Conservation (phyloP, 345 rosid genomes). For the Eucalyptus globulus region DNA sequence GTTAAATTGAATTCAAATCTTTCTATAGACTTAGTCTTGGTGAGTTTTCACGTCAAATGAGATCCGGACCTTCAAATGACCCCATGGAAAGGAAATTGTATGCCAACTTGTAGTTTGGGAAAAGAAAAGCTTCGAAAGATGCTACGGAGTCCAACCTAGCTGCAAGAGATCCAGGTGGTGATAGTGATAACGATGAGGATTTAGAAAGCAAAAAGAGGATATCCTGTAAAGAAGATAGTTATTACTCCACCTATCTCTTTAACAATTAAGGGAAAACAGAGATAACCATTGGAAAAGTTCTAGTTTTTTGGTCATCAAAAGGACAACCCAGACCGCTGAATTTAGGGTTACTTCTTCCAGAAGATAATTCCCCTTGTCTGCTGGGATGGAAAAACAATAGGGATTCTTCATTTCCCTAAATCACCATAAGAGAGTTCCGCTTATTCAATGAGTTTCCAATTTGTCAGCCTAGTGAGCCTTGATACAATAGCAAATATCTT, state of each 20-base stretch:
- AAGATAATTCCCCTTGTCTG: no score
- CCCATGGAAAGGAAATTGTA: neutral
- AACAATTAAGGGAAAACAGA: neutral
- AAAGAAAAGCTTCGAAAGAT: neutral
- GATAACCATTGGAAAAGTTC: neutral
- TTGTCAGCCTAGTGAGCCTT: no score
- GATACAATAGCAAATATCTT: no score
- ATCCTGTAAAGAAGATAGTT: constrained; percentile 15
- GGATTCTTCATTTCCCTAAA: no score
- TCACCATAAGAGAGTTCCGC: no score
- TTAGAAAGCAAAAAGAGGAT: constrained; percentile 20
- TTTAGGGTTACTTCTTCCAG: no score
- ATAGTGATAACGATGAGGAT: neutral
- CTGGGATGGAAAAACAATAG: no score
- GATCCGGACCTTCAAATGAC: neutral
- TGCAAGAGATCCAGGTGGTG: neutral
- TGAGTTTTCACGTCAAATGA: neutral
- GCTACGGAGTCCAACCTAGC: neutral
- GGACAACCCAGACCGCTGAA: neutral
- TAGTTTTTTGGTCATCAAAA: neutral
- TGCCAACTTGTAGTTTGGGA: neutral
- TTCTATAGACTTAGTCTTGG: neutral
- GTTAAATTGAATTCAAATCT: neutral
- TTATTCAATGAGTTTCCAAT: no score
- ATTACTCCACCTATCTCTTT: neutral